Evolutionary conservation across 2,329 filamentous ascomycete genomes (phyloP).

Genomic region (Fusarium acutatum): DNA sequence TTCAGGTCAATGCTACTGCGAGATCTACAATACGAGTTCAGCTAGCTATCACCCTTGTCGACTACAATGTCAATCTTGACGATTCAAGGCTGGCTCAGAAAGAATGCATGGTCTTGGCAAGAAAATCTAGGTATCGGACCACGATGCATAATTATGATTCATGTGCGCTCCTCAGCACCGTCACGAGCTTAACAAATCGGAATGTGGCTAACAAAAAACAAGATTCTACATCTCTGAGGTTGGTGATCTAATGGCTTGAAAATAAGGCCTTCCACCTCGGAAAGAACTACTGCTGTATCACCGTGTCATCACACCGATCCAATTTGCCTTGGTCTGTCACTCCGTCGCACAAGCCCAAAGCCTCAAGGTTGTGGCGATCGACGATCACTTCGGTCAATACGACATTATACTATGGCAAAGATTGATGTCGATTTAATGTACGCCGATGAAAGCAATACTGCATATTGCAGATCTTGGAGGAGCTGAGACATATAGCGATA

Average conservation of each 20-base stretch:
- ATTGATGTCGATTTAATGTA: neutral
- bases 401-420: neutral
- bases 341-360: neutral
- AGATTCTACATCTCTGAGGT: neutral
- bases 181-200: neutral
- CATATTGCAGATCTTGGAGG: neutral
- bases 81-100: fast-evolving
- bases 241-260: fast-evolving
- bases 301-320: neutral
- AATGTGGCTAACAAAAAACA: neutral
- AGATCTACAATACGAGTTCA: neutral
- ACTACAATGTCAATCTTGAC: no score
- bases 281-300: neutral
- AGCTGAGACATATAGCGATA: neutral
- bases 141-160: neutral
- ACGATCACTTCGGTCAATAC: neutral
- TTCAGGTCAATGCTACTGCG: neutral
- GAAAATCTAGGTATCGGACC: neutral
- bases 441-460: neutral
- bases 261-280: neutral
- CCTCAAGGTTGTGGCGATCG: neutral
- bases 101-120: neutral
- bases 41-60: neutral
- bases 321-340: neutral
- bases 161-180: fast-evolving